These are phyloP conservation scores for Lichtheimia hyalospora DNA, from an alignment of 371 early-diverging fungal genomes.

Conservation along the genomic window DNA sequence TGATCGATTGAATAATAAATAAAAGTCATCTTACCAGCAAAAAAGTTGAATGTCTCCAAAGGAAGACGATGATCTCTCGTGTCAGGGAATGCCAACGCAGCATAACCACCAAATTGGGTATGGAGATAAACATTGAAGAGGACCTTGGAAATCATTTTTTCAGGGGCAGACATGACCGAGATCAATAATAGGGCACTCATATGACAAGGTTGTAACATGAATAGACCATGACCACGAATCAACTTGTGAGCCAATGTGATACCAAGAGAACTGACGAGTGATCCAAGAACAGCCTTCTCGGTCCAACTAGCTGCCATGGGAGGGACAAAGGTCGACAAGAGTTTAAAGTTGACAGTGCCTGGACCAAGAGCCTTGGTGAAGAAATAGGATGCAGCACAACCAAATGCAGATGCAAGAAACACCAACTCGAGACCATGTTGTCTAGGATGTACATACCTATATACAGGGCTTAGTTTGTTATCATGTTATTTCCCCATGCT, in stretches of 20 bases:
- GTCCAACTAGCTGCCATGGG: constrained; percentile 35
- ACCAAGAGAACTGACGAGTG: constrained; percentile 39
- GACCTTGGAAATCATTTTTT: constrained; percentile 56
- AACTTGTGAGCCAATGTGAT: constrained; percentile 52
- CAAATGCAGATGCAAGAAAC: constrained; percentile 49
- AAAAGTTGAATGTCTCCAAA: constrained; percentile 63
- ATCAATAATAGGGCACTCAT: constrained; percentile 58
- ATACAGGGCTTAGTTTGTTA: not conserved
- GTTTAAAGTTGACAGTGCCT: constrained; percentile 31
- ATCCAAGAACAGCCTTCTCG: constrained; percentile 39
- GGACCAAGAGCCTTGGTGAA: constrained; percentile 42
- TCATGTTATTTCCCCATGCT: not conserved
- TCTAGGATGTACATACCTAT: constrained; percentile 59
- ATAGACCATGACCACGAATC: constrained; percentile 45
- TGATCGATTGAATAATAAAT: no score
- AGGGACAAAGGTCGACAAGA: constrained; percentile 31
- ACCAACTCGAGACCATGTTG: constrained; percentile 61
- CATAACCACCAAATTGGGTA: constrained; percentile 63
- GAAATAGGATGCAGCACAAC: constrained; percentile 38
- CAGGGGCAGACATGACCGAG: constrained; percentile 43
- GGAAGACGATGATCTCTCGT: constrained; percentile 51
- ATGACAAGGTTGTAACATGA: constrained; percentile 68
- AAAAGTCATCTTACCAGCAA: constrained; percentile 58
- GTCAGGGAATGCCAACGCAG: constrained; percentile 60
- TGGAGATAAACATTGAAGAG: constrained; percentile 63